Evolutionary conservation across 2,329 filamentous ascomycete species (phyloP), one percentile per base, ranked within the genome.

Genomic region (Sporothrix inflata): DNA sequence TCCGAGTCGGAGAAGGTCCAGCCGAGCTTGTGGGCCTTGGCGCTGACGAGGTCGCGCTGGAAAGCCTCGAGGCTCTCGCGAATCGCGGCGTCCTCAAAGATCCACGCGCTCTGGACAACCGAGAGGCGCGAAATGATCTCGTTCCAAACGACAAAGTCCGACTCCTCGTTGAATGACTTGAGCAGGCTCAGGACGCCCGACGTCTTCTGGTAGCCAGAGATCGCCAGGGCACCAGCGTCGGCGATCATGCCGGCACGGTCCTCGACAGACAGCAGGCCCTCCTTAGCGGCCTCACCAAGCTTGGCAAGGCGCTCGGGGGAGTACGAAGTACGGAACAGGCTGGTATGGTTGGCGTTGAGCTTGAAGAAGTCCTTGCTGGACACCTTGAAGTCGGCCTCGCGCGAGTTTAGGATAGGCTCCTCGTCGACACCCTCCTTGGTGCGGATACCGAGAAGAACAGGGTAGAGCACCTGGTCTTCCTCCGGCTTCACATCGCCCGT

Each of bases 211-310:
- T 97, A 97, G 42, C 95, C 95, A 65, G 94, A 96, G 47, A 92
- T 89, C 70, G 95, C 93, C 76, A 98, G 86, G 40, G 95, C 94
- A 77, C 94, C 94, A 4, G 95, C 94, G 81, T 98, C 95, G 42
- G 93, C 92, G 80, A 97, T 93, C 92, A 98, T 97, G 78, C 95
- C 95, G 65, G 95, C 93, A 73, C 95, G 90, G 80, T 98, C 95
- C 82, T 98, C 94, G 7, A 97, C 94, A 12, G 89, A 91, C 71
- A 98, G 84, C 11, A 94, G 86, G 4, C 92, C 93, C 63, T 90
- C 83, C 82, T 92, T 96, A 63, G 94, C 95, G 71, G 94, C 93
- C 79, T 94, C 84, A 34, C 95, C 95, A 49, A 98, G 90, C 85
- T 97, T 97, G 76, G 90, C 87, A 60, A 98, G 88, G 47, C 95